Evolutionary conservation across 2,329 filamentous ascomycete species (phyloP).

Genomic region (Microsporum canis): DNA sequence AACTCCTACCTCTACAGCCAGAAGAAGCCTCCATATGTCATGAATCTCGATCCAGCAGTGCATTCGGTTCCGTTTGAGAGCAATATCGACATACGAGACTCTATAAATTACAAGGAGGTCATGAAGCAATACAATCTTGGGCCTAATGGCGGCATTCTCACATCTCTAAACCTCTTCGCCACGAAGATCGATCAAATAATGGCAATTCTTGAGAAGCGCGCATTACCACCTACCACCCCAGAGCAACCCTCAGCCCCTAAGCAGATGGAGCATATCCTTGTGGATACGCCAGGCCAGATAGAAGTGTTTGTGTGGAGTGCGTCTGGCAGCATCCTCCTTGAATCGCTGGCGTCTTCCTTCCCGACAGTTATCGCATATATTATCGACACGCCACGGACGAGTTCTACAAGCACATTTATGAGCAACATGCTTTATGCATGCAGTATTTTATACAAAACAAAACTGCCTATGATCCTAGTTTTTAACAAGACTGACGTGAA

Average conservation of each 20-base stretch:
- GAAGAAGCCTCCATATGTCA: constrained; percentile 75
- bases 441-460: constrained; percentile 97
- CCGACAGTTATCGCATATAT: constrained; percentile 96
- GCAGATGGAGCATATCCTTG: constrained; percentile 69
- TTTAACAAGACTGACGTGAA: constrained; percentile 99
- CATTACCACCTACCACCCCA: constrained; percentile 40
- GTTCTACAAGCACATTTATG: constrained; percentile 96
- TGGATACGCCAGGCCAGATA: constrained; percentile 95
- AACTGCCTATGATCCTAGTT: constrained; percentile 94
- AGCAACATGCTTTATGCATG: constrained; percentile 99
- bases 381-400: constrained; percentile 89
- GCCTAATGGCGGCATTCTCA: constrained; percentile 92
- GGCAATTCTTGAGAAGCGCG: constrained; percentile 76
- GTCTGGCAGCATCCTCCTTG: constrained; percentile 83
- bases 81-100: constrained; percentile 98
- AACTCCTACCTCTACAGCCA: constrained; percentile 82
- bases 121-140: constrained; percentile 99
- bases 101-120: constrained; percentile 98
- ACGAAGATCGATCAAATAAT: constrained; percentile 98
- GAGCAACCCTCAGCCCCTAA: constrained; percentile 42
- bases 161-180: constrained; percentile 88
- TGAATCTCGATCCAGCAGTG: constrained; percentile 95
- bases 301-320: constrained; percentile 99
- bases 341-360: constrained; percentile 84
- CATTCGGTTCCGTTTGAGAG: constrained; percentile 85